Percentiles rank a stretch among this genome's conserved stretches.
Conservation (phyloP, 768 basidiomycete species). For the Auricularia heimuer region DNA sequence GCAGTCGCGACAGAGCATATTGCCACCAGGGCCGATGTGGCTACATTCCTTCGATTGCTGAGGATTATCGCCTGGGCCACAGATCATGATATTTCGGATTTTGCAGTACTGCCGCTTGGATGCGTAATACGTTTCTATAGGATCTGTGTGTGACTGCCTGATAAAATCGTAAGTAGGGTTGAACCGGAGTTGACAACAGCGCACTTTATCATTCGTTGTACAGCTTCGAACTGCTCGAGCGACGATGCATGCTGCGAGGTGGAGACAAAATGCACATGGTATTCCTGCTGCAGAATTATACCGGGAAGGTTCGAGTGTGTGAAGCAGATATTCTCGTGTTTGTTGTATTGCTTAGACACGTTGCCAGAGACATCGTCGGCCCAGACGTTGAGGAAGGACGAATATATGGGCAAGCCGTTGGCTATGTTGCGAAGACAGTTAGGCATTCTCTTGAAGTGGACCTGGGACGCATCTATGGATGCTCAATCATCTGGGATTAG, state of each 20-base stretch:
- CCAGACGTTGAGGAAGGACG: conserved; percentile 30
- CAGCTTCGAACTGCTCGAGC: conserved; percentile 29
- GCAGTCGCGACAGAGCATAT: conserved; percentile 10
- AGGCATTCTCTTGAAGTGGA: conserved; percentile 4
- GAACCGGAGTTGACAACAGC: conserved; percentile 41
- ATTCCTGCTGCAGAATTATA: conserved; percentile 27
- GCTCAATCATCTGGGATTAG: too few species aligned
- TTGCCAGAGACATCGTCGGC: conserved; percentile 40
- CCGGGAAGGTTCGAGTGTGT: conserved; percentile 28
- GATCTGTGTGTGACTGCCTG: conserved; percentile 8
- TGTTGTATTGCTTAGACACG: conserved; percentile 8
- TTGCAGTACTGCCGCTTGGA: conserved; percentile 1
- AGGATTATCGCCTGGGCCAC: conserved; percentile 13
- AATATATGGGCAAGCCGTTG: conserved; percentile 16
- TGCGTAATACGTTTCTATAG: conserved; percentile 6
- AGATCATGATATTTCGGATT: conserved; percentile 1
- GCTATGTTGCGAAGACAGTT: conserved; percentile 7
- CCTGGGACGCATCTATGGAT: background rate
- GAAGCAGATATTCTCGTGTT: conserved; percentile 34
- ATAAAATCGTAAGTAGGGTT: background rate
- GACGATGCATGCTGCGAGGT: conserved; percentile 28
- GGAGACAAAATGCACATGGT: conserved; percentile 29
- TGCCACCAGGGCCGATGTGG: conserved; percentile 12
- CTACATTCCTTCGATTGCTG: conserved; percentile 13
- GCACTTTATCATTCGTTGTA: conserved; percentile 25